Evolutionary conservation across 768 basidiomycete species (phyloP), one percentile per base, ranked within the genome.

Genomic region (Mrakia blollopis): DNA sequence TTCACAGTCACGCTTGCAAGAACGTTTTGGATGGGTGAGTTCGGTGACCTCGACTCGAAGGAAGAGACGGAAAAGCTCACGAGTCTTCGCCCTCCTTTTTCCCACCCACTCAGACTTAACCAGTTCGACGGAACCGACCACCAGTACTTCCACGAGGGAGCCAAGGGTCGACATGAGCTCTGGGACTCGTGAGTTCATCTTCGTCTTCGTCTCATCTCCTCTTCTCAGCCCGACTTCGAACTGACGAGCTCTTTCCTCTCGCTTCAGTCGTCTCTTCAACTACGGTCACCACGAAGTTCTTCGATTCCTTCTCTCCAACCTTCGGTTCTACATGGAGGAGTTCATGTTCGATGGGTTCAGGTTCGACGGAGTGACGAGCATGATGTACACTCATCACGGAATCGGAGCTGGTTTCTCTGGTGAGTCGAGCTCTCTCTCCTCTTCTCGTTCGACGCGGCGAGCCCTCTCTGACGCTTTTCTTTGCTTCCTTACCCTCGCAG

Each of bases 311-410:
- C 85, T 98, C 80, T 95, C 94, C 83, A 99, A 99, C 83, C 85
- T 98, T 65, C 89, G 96, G 30, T 99, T 90, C 87, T 99, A 90
- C 86, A 89, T 98, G 84, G 96, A 99, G 77, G 92, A 93, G 82
- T 99, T 92, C 84, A 88, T 88, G 80, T 98, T 99, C 83, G 97
- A 98, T 81, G 97, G 97, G 16, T 99, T 98, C 88, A 87, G 97
- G 61, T 99, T 99, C 82, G 97, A 99, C 80, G 97, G 97, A 37
- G 97, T 99, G 68, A 99, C 97, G 5, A 95, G 93, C 82, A 98
- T 98, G 96, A 95, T 99, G 93, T 99, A 98, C 85, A 85, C 89
- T 72, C 97, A 99, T 82, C 97, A 98, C 84, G 97, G 97, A 14
- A 98, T 98, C 80, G 96, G 96, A 23, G 89, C 94, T 11, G 97